Base-by-base conservation (phyloP, 768 basidiomycete species). In the Phlebiopsis gigantea region DNA sequence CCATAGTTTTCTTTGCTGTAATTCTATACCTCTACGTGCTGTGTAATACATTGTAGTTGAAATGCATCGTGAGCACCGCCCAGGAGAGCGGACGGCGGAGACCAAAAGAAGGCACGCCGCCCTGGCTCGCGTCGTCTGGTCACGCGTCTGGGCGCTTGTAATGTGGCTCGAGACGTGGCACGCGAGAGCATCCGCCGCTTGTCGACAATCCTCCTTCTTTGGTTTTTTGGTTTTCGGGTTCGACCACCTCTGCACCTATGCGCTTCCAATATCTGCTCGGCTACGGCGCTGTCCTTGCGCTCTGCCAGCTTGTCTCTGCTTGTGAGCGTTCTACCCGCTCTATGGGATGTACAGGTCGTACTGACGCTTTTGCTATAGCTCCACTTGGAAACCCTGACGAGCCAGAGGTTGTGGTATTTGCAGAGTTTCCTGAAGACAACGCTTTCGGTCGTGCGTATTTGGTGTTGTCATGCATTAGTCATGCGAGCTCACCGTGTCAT, bases 391-490 rank as follows among this genome's bases (percentile, higher is more conserved):
- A 75, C 44, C 56, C 69, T 34, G 63, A 59, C 28, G 82, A 80
- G 60, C 84, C 82, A 47, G 85, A 84, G 66, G 72, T 91, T 56
- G 52, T 70, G 41, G 71, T 76, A 12, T 61, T 70, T 60, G 83
- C 84, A 55, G 73, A 77, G 6, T 92, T 90, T 68, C 81, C 83
- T 15, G 85, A 89, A 61, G 75, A 75, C 48, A 91, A 92, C 65
- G 78, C 82, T 1, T 90, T 91, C 63, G 85, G 84, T 63, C 87
- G 90, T 90, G 69, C 61, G 89, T 79, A 49, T 46, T 15, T 19
- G 7, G 9, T 30, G 4, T 21, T 52, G 57, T 21, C 26, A 31
- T 55, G 12, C 43, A 60, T 39, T 46, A 25, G 26, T 22, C 8
- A 39, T 39, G 34, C 10, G 44, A 34, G 41, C 29, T 19, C 12